phyloP scores from a whole-genome alignment of 139 green algal genomes.

The Chlorella sp. region DNA sequence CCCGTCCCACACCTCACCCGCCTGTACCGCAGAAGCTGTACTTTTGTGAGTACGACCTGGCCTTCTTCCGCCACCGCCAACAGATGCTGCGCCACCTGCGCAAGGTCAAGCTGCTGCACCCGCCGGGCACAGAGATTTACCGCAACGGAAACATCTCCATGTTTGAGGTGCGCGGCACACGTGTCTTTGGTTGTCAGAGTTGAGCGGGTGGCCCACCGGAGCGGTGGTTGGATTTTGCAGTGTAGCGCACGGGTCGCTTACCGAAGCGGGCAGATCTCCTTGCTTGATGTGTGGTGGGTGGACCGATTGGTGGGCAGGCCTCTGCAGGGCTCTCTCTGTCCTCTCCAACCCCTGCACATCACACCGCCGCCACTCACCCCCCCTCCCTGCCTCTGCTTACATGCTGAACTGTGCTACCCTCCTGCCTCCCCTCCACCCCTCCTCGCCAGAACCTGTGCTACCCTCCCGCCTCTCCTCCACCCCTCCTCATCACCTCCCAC shows the following conservation, averaged over 20 bases:
- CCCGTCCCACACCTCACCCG: not conserved
- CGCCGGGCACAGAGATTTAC: conserved; percentile 99
- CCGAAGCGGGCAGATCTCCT: no score
- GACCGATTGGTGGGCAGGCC: not conserved
- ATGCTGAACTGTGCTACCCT: no score
- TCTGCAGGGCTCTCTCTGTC: no score
- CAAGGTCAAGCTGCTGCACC: conserved; percentile 92
- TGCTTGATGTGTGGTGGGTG: no score
- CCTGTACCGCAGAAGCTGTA: conserved; percentile 83
- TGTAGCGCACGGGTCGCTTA: no score
- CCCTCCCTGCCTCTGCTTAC: no score
- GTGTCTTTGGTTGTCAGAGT: not conserved
- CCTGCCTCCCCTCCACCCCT: not conserved
- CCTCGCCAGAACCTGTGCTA: not conserved
- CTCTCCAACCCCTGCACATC: no score
- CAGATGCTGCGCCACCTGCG: conserved; percentile 93
- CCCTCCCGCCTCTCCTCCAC: no score
- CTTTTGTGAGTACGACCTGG: conserved; percentile 96
- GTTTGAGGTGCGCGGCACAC: conserved; percentile 77
- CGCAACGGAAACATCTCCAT: conserved; percentile 87
- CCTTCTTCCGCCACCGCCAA: conserved; percentile 77
- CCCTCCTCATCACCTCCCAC: conserved; percentile 33
- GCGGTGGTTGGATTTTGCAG: no score
- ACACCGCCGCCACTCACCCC: no score
- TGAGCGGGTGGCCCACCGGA: no score